Evolutionary conservation across 164 flowering plant genomes (phyloP).

Genomic region (Dillenia turbinata): DNA sequence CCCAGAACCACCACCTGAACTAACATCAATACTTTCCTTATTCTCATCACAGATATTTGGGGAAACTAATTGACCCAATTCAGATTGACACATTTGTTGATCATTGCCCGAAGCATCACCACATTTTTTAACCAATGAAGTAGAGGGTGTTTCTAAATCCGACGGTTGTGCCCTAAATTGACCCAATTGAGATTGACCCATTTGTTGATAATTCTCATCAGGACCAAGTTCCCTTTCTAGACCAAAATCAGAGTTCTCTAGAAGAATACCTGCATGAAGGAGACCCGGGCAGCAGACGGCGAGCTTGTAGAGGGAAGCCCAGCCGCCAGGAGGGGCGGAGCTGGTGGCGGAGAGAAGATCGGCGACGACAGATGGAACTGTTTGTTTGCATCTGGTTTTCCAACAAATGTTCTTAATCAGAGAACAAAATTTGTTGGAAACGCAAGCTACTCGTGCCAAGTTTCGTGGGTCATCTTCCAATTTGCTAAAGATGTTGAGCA

Average conservation of each 20-base stretch:
- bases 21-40: constrained; percentile 8
- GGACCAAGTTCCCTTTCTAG: constrained; percentile 88
- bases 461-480: constrained; percentile 79
- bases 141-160: neutral
- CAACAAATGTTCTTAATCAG: constrained; percentile 53
- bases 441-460: constrained; percentile 84
- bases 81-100: too few species aligned
- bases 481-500: constrained; percentile 62
- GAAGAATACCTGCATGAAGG: constrained; percentile 72
- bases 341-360: constrained; percentile 41
- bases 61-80: too few species aligned
- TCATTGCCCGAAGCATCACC: too few species aligned
- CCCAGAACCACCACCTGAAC: constrained; percentile 17
- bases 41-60: neutral
- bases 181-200: neutral
- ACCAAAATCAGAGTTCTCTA: constrained; percentile 88
- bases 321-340: constrained; percentile 48
- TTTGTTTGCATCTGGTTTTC: constrained; percentile 43
- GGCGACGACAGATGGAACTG: constrained; percentile 61
- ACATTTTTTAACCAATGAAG: neutral
- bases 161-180: too few species aligned
- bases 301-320: constrained; percentile 80
- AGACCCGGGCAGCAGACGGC: constrained; percentile 93
- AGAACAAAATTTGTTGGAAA: constrained; percentile 62
- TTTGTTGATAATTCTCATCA: constrained; percentile 34